These are phyloP conservation scores for Drosera spatulata DNA, from an alignment of 179 eudicot species.

Conservation along the genomic window DNA sequence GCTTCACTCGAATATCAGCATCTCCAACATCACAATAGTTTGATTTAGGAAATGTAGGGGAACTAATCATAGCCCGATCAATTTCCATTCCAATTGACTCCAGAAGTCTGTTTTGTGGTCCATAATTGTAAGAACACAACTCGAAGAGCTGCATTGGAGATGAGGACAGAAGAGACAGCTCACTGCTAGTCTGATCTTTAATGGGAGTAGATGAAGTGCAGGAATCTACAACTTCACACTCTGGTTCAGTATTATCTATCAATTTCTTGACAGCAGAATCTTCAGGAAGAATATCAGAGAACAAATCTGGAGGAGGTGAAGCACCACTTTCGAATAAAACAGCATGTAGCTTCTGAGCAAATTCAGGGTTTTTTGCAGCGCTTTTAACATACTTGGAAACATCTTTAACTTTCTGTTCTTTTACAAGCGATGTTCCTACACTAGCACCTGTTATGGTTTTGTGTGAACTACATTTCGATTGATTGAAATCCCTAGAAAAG, in stretches of 20 bases:
- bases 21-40: slow-evolving; percentile 16
- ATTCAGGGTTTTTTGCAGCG: slow-evolving; percentile 72
- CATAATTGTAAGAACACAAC: slow-evolving; percentile 4
- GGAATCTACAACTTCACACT: slow-evolving; percentile 17
- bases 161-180: slow-evolving; percentile 25
- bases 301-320: slow-evolving; percentile 44
- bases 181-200: slow-evolving; percentile 23
- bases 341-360: slow-evolving; percentile 69
- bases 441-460: slow-evolving; percentile 16
- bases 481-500: slow-evolving; percentile 3
- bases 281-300: slow-evolving; percentile 27
- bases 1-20: slow-evolving; percentile 18
- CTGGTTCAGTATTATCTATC: slow-evolving; percentile 19
- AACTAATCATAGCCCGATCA: slow-evolving; percentile 9
- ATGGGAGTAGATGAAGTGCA: slow-evolving; percentile 15
- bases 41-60: slow-evolving; percentile 13
- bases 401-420: slow-evolving; percentile 58
- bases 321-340: slow-evolving; percentile 64
- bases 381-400: slow-evolving; percentile 59
- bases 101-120: slow-evolving; percentile 14
- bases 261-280: slow-evolving; percentile 26
- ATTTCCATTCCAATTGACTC: slow-evolving; percentile 14
- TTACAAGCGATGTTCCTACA: slow-evolving; percentile 40
- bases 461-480: slow-evolving; percentile 11
- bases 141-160: slow-evolving; percentile 18